phyloP scores from a whole-genome alignment of 1,284 basidiomycete genomes.

The Ustilago tritici region DNA sequence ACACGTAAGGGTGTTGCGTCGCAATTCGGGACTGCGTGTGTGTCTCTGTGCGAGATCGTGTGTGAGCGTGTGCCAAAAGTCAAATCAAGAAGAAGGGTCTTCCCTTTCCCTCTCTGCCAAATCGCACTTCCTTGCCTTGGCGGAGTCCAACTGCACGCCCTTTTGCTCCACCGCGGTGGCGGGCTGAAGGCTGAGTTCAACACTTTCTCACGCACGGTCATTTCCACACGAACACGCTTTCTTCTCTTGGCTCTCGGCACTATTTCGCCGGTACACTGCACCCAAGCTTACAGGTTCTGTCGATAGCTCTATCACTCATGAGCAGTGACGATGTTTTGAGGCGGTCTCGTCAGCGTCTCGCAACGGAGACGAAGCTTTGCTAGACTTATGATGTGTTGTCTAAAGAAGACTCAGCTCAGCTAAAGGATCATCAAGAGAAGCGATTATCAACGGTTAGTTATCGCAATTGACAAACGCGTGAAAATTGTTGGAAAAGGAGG shows the following conservation, averaged over 20 bases:
- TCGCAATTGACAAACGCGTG: no score
- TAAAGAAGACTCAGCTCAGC: background rate
- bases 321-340: background rate
- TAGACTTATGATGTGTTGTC: background rate
- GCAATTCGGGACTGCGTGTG: constrained; percentile 4
- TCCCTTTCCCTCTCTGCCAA: background rate
- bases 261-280: background rate
- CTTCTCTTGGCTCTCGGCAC: background rate
- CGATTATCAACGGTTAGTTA: no score
- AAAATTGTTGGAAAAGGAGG: no score
- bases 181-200: background rate
- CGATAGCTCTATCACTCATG: background rate
- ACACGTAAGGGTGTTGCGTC: constrained; percentile 1
- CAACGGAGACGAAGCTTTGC: background rate
- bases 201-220: constrained; percentile 3
- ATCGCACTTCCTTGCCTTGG: background rate
- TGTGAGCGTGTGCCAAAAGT: constrained; percentile 11
- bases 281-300: background rate
- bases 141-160: background rate
- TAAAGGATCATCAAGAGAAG: background rate
- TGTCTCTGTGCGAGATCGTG: background rate
- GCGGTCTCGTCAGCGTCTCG: background rate
- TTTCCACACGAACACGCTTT: background rate
- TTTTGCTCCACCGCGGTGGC: background rate
- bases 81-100: constrained; percentile 12